Evolutionary conservation across 2,329 filamentous ascomycete genomes (phyloP).

Genomic region (Verticillium alfalfae): DNA sequence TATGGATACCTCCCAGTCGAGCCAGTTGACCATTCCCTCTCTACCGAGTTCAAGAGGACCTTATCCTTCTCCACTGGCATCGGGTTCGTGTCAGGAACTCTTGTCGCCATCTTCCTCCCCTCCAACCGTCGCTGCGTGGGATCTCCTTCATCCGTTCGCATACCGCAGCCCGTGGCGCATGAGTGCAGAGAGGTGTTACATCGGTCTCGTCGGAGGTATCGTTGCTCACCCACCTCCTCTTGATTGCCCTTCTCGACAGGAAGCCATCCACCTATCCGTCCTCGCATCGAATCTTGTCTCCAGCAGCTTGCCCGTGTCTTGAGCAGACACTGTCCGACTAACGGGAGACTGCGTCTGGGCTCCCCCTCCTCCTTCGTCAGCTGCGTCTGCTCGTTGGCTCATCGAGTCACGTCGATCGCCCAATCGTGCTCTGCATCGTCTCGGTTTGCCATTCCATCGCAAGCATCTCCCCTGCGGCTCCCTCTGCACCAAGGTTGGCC

Average conservation of each 20-base stretch:
- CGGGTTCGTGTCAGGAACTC: conserved; percentile 6
- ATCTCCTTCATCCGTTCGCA: conserved; percentile 1
- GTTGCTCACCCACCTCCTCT: conserved; percentile 1
- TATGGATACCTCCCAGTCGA: neutral
- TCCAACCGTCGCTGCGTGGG: neutral
- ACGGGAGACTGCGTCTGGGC: neutral
- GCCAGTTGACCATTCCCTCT: conserved; percentile 4
- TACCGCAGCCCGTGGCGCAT: neutral
- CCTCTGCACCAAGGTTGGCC: neutral
- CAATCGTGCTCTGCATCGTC: neutral
- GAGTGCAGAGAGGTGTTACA: neutral
- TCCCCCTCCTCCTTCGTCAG: neutral
- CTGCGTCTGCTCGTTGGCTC: neutral
- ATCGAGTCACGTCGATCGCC: neutral
- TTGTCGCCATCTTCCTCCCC: conserved; percentile 7
- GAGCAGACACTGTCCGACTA: neutral
- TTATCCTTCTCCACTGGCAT: conserved; percentile 8
- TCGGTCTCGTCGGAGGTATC: neutral
- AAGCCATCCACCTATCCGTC: neutral
- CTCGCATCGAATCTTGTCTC: neutral
- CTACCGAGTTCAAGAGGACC: neutral
- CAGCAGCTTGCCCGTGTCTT: neutral
- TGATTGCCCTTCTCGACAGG: conserved; percentile 2
- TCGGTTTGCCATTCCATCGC: neutral
- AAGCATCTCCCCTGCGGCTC: neutral